Base-by-base conservation (phyloP, 352 stramenopile species). In the Pythium sp. region DNA sequence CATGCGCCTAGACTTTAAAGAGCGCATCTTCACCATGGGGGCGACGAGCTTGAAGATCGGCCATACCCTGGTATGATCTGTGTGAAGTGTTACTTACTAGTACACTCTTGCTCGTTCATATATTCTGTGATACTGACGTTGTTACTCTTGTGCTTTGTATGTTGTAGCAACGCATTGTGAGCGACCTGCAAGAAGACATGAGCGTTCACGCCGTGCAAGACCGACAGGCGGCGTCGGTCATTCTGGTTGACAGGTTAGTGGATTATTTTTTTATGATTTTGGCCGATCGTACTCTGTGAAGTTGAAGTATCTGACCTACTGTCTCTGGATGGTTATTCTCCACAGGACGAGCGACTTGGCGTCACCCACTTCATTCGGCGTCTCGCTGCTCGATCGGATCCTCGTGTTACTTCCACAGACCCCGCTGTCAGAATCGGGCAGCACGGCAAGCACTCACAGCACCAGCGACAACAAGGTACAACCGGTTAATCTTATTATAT, bases 11-110 rank as follows among this genome's bases (percentile, higher is more conserved):
- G 79, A 93, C 46, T 81, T 87, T 9, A 87, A 87, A 28, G 82
- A 92, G 7, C 78, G 78, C 20, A 91, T 94, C 43, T 92, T 86
- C 56, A 76, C 84, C 2, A 57, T 92, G n/a, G 86, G 86, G 22
- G 74, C 72, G 0, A 92, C 84, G 9, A 92, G 84, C 9, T 71
- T 92, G 41, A 94, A 94, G 65, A 88, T 94, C 26, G 86, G 86
- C 9, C 82, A 94, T 62, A 94, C 86, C 7, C 60, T 94, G 62
- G 79, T 87, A 62, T 53, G 74, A 65, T 8, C 5, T 15, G 30
- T n/a, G 20, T 14, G 36, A 43, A 9, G 12, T 30, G 15, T 68
- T 2, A 51, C 43, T 0, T 38, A 24, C 30, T 51, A 14, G 49
- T n/a, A 32, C 32, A 22, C 34, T 66, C 20, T 36, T 49, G 43